Percentiles rank a stretch among this genome's conserved stretches.
Conservation (phyloP, 345 rosid genomes). For the Punica granatum region DNA sequence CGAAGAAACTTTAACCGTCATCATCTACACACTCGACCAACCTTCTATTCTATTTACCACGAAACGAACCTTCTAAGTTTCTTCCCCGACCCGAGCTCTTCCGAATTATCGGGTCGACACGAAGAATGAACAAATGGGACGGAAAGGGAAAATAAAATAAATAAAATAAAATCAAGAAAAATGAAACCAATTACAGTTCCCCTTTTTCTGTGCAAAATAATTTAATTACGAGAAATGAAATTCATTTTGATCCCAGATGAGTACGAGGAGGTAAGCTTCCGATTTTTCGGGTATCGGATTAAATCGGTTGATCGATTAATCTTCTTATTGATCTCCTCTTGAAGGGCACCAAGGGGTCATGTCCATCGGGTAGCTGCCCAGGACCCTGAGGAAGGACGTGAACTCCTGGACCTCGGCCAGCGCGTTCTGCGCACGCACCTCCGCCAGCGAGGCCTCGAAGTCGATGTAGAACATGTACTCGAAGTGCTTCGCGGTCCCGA, state of each 20-base stretch:
- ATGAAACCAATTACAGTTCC: not conserved
- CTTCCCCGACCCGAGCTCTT: not conserved
- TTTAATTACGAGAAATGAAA: not conserved
- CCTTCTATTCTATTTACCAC: not conserved
- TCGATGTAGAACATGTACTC: conserved; percentile 52
- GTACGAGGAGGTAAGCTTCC: too few species aligned
- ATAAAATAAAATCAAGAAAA: not conserved
- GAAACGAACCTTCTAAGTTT: not conserved
- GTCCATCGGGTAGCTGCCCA: conserved; percentile 51
- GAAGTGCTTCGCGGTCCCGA: conserved; percentile 49
- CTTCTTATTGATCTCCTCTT: conserved; percentile 20
- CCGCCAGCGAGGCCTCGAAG: conserved; percentile 50
- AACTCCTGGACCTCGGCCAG: conserved; percentile 50
- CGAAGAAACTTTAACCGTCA: not conserved
- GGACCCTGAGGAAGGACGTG: conserved; percentile 44
- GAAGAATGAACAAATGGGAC: conserved; percentile 5
- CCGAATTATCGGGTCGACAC: not conserved
- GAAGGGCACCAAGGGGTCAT: conserved; percentile 50
- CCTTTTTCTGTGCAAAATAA: not conserved
- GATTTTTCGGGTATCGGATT: too few species aligned
- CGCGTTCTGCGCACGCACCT: conserved; percentile 40
- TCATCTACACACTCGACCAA: not conserved
- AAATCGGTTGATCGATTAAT: too few species aligned
- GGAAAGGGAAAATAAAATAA: not conserved
- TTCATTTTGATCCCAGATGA: not conserved